Conservation (phyloP, 148 eudicot genomes). For the Spergularia marina region DNA sequence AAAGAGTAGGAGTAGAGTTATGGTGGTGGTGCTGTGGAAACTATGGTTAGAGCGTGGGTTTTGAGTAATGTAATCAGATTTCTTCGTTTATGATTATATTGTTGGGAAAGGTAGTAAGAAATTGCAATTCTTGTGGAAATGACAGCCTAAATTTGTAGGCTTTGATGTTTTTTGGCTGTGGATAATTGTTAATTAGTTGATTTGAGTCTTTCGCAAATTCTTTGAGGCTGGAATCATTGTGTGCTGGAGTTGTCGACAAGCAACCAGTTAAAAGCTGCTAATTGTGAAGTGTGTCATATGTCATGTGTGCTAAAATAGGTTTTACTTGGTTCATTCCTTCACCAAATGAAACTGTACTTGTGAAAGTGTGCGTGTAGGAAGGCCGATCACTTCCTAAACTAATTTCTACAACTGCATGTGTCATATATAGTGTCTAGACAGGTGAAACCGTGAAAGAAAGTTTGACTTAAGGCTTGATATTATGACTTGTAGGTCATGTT, state of each 20-base stretch:
- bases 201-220: too few relatives aligned
- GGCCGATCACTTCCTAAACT: too few relatives aligned
- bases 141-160: not conserved
- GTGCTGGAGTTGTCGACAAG: not conserved
- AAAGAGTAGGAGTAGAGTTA: too few relatives aligned
- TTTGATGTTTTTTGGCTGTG: not conserved
- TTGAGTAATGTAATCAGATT: not conserved
- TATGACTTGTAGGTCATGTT: not conserved
- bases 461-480: not conserved
- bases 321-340: not conserved
- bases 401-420: not conserved
- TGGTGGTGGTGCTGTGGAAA: not conserved
- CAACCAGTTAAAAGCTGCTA: not conserved
- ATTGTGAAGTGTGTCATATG: too few relatives aligned
- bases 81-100: not conserved
- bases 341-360: not conserved
- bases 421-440: not conserved
- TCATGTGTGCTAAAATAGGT: not conserved
- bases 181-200: not conserved
- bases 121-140: not conserved
- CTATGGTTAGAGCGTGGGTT: not conserved
- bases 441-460: not conserved
- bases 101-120: conserved; percentile 2
- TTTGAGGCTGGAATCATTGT: not conserved
- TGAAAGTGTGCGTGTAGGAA: too few relatives aligned